Base-by-base conservation (phyloP, 176 grass and related monocot species). In the Carex pumila region DNA sequence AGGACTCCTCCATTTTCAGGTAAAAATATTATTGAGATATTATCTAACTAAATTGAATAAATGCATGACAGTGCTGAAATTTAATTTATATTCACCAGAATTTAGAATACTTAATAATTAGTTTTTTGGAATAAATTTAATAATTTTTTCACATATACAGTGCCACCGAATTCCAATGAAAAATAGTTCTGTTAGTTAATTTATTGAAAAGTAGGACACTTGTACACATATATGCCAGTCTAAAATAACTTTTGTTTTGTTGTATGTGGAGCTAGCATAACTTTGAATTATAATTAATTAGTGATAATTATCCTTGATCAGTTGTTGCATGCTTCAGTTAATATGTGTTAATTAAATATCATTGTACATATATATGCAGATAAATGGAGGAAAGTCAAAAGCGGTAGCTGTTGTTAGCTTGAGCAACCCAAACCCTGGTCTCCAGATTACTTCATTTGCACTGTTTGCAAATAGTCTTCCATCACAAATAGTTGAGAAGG, bases 381-480 rank as follows among this genome's bases (percentile, higher is more conserved):
- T 93, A 65, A 97, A 97, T 68, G 62, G 31, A 29, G 94, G 91
- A 49, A n/a, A 17, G 1, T 18, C 64, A 14, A 7, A 67, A 2
- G 91, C 91, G 0, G 52, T 88, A 8, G 91, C 85, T 56, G 43
- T 93, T 45, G 94, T 88, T 12, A 87, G 83, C 19, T 97, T 93
- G 64, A 93, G 89, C 83, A 74, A 77, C 74, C 50, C 89, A 14
- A 97, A 91, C 85, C 94, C 94, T 7, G 94, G 94, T 34, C 81
- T 97, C 12, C 94, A 97, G 94, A 97, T 93, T 73, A 93, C 91
- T 4, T 47, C 87, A 41, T 91, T 71, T 41, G 94, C 94, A 39
- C 89, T 97, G 62, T 97, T 97, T 81, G 94, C 85, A 39, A 97
- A 97, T 86, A 85, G 81, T 84, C 84, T 97, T 12, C 91, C 89